Evolutionary conservation across 202 grass and related monocot species (phyloP), one percentile per base, ranked within the genome.

Genomic region (Musa balbisiana): DNA sequence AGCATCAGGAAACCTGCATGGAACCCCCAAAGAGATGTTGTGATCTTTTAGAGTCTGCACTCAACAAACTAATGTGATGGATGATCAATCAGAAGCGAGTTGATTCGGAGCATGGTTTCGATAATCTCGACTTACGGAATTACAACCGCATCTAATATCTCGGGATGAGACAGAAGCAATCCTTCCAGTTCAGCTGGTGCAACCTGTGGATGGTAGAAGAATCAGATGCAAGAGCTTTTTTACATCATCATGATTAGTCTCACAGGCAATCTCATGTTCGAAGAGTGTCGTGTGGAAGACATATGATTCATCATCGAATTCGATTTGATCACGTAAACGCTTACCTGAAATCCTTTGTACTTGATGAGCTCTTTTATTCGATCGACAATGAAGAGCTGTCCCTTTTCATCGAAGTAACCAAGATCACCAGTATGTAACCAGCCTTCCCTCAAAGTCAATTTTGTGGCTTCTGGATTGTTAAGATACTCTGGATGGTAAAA

Each of bases 341-440:
- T 82, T 89, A 98, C 88, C 90, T 93, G 94, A 73, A 86, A 93
- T 81, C 94, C 94, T 82, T 93, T 91, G 84, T 87, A 98, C 78
- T 93, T 98, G 72, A 98, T 93, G 66, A 98, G 82, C 80, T 98
- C 94, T 89, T 98, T 98, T 53, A 98, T 91, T 49, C 94, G 87
- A 77, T 98, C 94, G 25, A 98, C 88, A 73, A 98, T 91, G 76
- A 82, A 92, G 76, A 98, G 83, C 62, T 87, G 90, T 13, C 91
- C 94, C 51, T 63, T 69, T 49, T 84, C 83, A 67, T 93, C 85
- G 71, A 98, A 83, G 77, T 91, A 91, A 25, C 94, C 94, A 43
- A 98, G 69, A 85, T 97, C 94, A 81, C 94, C 94, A 73, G 90
- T 97, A 76, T 97, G 88, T 68, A 97, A 83, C 94, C 94, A 97